These are phyloP conservation scores for Dictyostelium discoideum DNA, from an alignment of 78 protist genomes.

Conservation along the genomic window dicty_2.7 NC_007089.4:5080001-5080500, in stretches of 20 bases:
- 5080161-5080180: too few species aligned
- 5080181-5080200: too few species aligned
- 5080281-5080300: neutral
- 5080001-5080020: neutral
- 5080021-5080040: neutral
- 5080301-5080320: neutral
- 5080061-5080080: neutral
- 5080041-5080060: conserved; percentile 7
- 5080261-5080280: neutral
- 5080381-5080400: too few species aligned
- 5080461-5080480: neutral
- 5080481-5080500: too few species aligned
- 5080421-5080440: too few species aligned
- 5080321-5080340: neutral
- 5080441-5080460: neutral
- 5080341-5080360: neutral
- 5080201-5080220: too few species aligned
- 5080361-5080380: neutral
- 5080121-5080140: neutral
- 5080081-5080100: neutral
- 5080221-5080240: neutral
- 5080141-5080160: neutral
- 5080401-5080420: too few species aligned
- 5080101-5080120: neutral
- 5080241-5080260: neutral